Evolutionary conservation across 2,329 filamentous ascomycete genomes (phyloP), one percentile per base, ranked within the genome.

Genomic region (Aulographum hederae): DNA sequence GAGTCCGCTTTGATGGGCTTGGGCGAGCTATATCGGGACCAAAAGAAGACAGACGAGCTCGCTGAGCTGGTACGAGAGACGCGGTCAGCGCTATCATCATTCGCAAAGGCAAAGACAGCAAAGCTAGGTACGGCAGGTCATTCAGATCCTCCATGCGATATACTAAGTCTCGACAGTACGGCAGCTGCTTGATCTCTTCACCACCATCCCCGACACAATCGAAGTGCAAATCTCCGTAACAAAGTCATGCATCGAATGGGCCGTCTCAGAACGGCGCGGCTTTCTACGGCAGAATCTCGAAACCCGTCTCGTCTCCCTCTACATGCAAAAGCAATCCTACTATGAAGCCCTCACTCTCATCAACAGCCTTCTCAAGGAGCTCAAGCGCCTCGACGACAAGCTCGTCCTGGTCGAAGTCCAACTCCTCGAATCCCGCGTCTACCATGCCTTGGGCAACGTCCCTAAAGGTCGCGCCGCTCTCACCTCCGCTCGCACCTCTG

Each of bases 231-330:
- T 93, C 54, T 63, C 75, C 53, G 82, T 94, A 46, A 98, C 89
- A 49, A 93, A 93, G 60, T 93, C 89, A 59, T 95, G 84, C 63
- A 98, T 98, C 73, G 86, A 95, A 61, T 98, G 89, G 89, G 89
- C 89, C 30, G 81, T 86, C 33, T 79, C 81, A 32, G 84, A 95
- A 63, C 79, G 85, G 46, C 78, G 89, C 50, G 81, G 82, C 37
- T 98, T 98, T 67, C 72, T 98, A 45, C 84, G 89, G 43, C 89
- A 98, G 63, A 93, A 92, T 57, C 81, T 98, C 50, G 84, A 98
- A 65, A 92, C 86, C 35, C 79, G 89, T 40, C 76, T 98, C 35
- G 89, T 98, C 33, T 68, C 73, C 32, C 75, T 98, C 38, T 82
- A 93, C 64, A 95, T 98, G 78, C 75, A 80, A 48, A 95, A 95